These are phyloP conservation scores for Anacardium occidentale DNA, from an alignment of 345 rosid species.

Conservation along the genomic window DNA sequence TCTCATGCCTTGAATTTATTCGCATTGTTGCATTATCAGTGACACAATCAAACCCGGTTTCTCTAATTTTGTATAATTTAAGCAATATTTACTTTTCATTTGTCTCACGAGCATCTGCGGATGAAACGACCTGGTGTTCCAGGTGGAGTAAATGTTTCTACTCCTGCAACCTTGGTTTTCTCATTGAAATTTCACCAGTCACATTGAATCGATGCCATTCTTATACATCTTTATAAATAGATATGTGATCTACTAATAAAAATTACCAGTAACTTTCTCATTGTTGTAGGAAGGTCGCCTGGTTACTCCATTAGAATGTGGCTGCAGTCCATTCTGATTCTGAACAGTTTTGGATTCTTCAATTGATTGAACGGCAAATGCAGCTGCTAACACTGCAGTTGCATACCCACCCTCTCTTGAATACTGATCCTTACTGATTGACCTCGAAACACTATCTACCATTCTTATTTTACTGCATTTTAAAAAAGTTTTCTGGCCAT, in stretches of 20 bases:
- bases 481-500: constrained; percentile 7
- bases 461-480: constrained; percentile 18
- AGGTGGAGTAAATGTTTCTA: constrained; percentile 10
- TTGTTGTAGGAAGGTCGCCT: constrained; percentile 21
- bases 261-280: constrained; percentile 20
- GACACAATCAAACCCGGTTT: background rate
- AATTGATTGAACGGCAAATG: constrained; percentile 33
- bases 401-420: constrained; percentile 15
- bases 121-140: constrained; percentile 13
- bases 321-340: background rate
- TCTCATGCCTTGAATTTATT: constrained; percentile 16
- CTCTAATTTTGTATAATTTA: background rate
- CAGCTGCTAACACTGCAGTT: constrained; percentile 39
- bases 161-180: constrained; percentile 12
- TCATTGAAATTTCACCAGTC: constrained; percentile 16
- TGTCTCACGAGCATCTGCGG: constrained; percentile 10
- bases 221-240: background rate
- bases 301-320: constrained; percentile 9
- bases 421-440: constrained; percentile 17
- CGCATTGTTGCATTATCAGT: background rate
- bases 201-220: background rate
- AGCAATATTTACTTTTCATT: constrained; percentile 15
- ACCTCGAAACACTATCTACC: background rate
- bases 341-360: constrained; percentile 24
- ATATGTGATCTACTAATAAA: background rate